Evolutionary conservation across 2,329 filamentous ascomycete genomes (phyloP).

Genomic region (Lecanosticta acicola): DNA sequence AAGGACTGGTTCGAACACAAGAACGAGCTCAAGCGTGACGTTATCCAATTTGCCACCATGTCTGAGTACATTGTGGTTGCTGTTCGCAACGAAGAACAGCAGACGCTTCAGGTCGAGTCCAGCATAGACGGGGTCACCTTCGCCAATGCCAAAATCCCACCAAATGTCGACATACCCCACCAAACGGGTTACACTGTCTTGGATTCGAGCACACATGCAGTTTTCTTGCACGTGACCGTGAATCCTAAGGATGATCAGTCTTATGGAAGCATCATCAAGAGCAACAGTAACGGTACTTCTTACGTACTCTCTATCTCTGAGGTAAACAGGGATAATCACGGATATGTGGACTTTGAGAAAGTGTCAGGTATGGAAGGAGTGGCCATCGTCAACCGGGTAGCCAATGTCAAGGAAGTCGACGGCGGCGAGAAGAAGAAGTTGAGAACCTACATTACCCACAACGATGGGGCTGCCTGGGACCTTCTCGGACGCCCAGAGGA

Average conservation of each 20-base stretch:
- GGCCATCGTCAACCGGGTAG: constrained; percentile 76
- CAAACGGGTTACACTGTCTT: constrained; percentile 86
- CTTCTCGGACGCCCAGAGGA: constrained; percentile 66
- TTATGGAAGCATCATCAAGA: constrained; percentile 89
- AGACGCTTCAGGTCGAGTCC: constrained; percentile 68
- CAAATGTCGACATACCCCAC: constrained; percentile 72
- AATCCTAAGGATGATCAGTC: constrained; percentile 59
- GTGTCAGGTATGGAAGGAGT: constrained; percentile 89
- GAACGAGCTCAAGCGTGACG: constrained; percentile 59
- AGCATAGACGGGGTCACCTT: constrained; percentile 81
- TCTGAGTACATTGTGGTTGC: constrained; percentile 93
- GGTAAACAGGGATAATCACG: constrained; percentile 72
- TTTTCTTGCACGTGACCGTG: constrained; percentile 89
- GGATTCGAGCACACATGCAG: constrained; percentile 87
- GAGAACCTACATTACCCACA: constrained; percentile 90
- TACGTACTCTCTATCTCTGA: constrained; percentile 77
- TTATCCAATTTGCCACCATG: constrained; percentile 88
- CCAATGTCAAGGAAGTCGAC: constrained; percentile 61
- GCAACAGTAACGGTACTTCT: constrained; percentile 94
- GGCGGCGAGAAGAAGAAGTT: constrained; percentile 68
- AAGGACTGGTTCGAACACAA: constrained; percentile 71
- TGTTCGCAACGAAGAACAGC: constrained; percentile 58
- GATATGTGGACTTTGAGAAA: constrained; percentile 94
- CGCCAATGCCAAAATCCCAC: constrained; percentile 77
- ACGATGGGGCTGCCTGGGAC: constrained; percentile 85